Conservation (phyloP, 1,139 yeast species). For the Casaregolazyma suthepensis region DNA sequence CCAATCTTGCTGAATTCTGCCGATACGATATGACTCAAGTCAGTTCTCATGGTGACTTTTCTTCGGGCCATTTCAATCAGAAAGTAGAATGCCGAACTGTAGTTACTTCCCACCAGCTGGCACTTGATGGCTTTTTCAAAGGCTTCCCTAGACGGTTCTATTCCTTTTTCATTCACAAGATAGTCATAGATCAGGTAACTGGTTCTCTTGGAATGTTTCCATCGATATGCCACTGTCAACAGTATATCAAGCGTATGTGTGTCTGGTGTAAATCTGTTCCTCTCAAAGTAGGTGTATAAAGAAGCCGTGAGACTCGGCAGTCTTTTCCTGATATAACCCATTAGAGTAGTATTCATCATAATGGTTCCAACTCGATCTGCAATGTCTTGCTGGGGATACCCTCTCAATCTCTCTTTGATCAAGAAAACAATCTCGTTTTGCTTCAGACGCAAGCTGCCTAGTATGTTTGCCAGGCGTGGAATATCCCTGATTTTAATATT, state of each 20-base stretch:
- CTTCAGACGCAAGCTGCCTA: background rate
- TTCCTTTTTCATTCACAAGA: constrained; percentile 9
- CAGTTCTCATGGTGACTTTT: constrained; percentile 16
- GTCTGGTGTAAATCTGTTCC: background rate
- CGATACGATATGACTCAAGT: constrained; percentile 19
- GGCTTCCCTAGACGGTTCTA: constrained; percentile 19
- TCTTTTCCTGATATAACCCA: background rate
- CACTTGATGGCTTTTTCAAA: constrained; percentile 25
- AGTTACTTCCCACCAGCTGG: constrained; percentile 25
- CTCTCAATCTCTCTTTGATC: background rate
- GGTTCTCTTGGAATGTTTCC: constrained; percentile 30
- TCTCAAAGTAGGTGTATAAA: background rate
- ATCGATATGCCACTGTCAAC: constrained; percentile 24
- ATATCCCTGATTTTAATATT: background rate
- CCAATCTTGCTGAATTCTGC: constrained; percentile 6
- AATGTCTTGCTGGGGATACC: background rate
- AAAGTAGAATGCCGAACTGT: constrained; percentile 20
- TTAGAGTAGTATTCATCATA: constrained; percentile 6
- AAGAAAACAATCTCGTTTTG: background rate
- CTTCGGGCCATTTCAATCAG: constrained; percentile 24
- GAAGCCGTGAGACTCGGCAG: background rate
- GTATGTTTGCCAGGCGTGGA: background rate
- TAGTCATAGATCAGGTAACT: constrained; percentile 25
- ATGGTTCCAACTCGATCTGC: background rate
- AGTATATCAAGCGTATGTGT: constrained; percentile 25